These are phyloP conservation scores for Elasticomyces elasticus DNA, from an alignment of 495 filamentous ascomycete genomes.

Conservation along the genomic window DNA sequence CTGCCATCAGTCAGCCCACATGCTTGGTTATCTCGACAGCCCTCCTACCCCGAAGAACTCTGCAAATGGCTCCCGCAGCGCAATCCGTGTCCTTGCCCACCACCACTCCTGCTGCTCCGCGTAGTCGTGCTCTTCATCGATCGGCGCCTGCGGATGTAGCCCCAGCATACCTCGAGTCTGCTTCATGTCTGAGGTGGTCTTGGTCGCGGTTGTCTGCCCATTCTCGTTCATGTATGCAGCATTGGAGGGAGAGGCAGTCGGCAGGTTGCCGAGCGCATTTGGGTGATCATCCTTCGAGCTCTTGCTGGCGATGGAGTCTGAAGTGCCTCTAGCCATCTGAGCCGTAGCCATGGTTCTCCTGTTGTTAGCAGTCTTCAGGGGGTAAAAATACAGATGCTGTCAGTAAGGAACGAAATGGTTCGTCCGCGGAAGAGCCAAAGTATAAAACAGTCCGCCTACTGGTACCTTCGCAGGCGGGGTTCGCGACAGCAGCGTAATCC, in stretches of 20 bases:
- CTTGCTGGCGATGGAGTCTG: neutral
- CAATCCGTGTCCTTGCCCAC: conserved; percentile 40
- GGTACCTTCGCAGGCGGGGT: too few relatives aligned
- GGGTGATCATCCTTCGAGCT: conserved; percentile 7
- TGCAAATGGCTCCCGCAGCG: conserved; percentile 46
- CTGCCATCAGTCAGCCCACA: neutral
- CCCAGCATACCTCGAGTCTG: conserved; percentile 13
- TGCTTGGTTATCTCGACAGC: neutral
- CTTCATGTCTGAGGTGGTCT: conserved; percentile 7
- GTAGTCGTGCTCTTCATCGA: conserved; percentile 20
- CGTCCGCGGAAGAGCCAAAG: too few relatives aligned
- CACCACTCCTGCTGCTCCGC: conserved; percentile 22
- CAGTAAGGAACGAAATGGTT: too few relatives aligned
- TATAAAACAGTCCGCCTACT: too few relatives aligned
- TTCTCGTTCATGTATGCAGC: too few relatives aligned
- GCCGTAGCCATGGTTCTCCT: too few relatives aligned
- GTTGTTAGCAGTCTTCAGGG: too few relatives aligned
- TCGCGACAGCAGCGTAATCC: too few relatives aligned
- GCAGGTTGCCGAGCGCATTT: conserved; percentile 1
- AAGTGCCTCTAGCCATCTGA: too few relatives aligned
- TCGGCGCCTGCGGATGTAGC: conserved; percentile 18
- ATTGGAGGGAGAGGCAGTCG: conserved; percentile 1
- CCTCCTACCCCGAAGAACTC: conserved; percentile 49
- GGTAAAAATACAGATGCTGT: too few relatives aligned
- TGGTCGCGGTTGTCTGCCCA: neutral